Evolutionary conservation across 2,329 filamentous ascomycete genomes (phyloP), one percentile per base, ranked within the genome.

Genomic region (Phaeosphaeriaceae sp.): DNA sequence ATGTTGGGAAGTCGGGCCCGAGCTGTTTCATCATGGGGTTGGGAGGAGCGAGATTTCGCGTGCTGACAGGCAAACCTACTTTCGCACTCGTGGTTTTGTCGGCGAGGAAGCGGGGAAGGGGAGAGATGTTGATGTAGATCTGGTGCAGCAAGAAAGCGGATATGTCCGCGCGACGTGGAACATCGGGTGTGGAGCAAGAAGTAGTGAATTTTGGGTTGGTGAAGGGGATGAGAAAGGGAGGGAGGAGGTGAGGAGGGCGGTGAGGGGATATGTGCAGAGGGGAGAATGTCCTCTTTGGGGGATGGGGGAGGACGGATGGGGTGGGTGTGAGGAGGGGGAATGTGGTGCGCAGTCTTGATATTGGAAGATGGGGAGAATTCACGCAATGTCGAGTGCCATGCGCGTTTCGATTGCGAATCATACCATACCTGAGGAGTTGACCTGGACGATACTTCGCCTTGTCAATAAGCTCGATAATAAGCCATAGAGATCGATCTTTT

Each of bases 11-110:
- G 70, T 74, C 3, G 72, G 69, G 24, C 78, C 78, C 1, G 78
- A 80, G 57, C 48, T 80, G n/a, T 78, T 80, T 54, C 77, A 80
- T 54, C 78, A 80, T 54, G 60, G 69, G 24, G 63, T 71, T 19
- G 71, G 63, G 7, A 54, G 50, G 22, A 75, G 67, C 24, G 75
- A 76, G 61, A 65, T 65, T 52, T 4, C 25, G 9, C 25, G 25
- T 9, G 25, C 25, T 4, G 25, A 27, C 25, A 9, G 54, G 21
- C n/a, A n/a, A n/a, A n/a, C n/a, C n/a, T n/a, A n/a, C n/a, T n/a
- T n/a, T n/a, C n/a, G n/a, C n/a, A n/a, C n/a, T n/a, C n/a, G n/a
- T n/a, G n/a, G n/a, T n/a, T n/a, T n/a, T n/a, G n/a, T n/a, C 15
- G 48, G 47, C 42, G 58, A 56, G 13, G 58, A 63, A 22, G 36